These are phyloP conservation scores for Globisporangium splendens DNA, from an alignment of 352 stramenopile species.

Conservation along the genomic window DNA sequence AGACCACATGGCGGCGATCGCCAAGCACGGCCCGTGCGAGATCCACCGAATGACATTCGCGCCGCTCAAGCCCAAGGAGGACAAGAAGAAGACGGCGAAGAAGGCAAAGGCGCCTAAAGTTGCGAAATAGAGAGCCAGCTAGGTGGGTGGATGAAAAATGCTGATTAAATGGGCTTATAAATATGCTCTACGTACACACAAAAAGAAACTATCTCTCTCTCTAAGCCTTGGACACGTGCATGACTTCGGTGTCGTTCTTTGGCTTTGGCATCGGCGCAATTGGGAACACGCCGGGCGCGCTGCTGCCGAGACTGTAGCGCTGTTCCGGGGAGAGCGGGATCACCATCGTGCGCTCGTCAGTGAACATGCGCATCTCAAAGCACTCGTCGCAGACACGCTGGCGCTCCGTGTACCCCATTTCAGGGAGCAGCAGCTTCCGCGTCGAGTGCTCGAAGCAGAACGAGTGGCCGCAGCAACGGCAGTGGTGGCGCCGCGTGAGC, in stretches of 20 bases:
- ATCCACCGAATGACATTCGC: slow-evolving; percentile 97
- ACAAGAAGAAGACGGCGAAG: slow-evolving; percentile 17
- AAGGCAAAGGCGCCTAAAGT: slow-evolving; percentile 20
- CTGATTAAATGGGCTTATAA: slow-evolving; percentile 3
- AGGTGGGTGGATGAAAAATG: too few species aligned
- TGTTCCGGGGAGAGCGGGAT: slow-evolving; percentile 18
- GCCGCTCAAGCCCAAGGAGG: slow-evolving; percentile 85
- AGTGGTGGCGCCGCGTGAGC: slow-evolving; percentile 77
- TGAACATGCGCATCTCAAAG: slow-evolving; percentile 59
- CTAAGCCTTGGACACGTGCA: neutral
- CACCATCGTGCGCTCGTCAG: slow-evolving; percentile 20
- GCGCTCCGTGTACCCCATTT: slow-evolving; percentile 65
- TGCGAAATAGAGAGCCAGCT: slow-evolving; percentile 8
- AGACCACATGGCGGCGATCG: slow-evolving; percentile 89
- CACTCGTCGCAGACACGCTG: slow-evolving; percentile 84
- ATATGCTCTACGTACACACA: slow-evolving; percentile 5
- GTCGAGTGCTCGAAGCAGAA: slow-evolving; percentile 87
- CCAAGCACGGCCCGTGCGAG: slow-evolving; percentile 84
- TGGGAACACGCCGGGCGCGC: slow-evolving; percentile 4
- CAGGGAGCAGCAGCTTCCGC: slow-evolving; percentile 56
- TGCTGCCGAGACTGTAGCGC: slow-evolving; percentile 12
- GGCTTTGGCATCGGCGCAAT: slow-evolving; percentile 15
- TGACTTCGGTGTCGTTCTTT: neutral
- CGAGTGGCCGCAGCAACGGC: slow-evolving; percentile 75
- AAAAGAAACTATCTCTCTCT: slow-evolving; percentile 2